A percentile compares a stretch with the other conserved stretches of the same genome.
phyloP scores from a whole-genome alignment of 2,329 filamentous ascomycete species.

The Juglanconis oblonga region DNA sequence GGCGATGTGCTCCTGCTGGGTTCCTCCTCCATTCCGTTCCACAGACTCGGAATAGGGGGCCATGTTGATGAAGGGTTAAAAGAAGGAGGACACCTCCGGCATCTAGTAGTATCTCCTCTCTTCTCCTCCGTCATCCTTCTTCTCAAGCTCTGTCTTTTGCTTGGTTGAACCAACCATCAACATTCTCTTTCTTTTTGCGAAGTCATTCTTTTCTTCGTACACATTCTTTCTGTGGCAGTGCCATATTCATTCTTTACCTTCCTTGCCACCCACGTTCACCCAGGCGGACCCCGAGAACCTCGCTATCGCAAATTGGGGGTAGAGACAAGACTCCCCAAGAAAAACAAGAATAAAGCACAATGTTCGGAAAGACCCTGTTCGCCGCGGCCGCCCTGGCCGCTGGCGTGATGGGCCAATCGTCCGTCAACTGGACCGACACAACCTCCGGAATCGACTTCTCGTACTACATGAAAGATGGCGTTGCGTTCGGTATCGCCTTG shows the following conservation, averaged over 20 bases:
- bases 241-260: constrained; percentile 13
- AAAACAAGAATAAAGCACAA: neutral
- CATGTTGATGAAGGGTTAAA: neutral
- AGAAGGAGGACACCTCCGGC: neutral
- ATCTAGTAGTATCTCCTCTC: neutral
- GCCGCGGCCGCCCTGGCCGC: constrained; percentile 16
- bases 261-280: neutral
- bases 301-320: neutral
- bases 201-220: constrained; percentile 17
- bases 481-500: constrained; percentile 45
- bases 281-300: constrained; percentile 5
- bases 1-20: neutral
- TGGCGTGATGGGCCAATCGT: constrained; percentile 12
- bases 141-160: constrained; percentile 11
- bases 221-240: constrained; percentile 19
- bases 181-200: constrained; percentile 12
- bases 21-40: neutral
- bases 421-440: constrained; percentile 13
- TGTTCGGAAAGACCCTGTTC: constrained; percentile 8
- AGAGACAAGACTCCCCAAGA: neutral
- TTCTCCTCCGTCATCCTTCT: constrained; percentile 1
- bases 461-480: constrained; percentile 15
- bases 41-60: neutral
- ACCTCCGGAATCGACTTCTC: constrained; percentile 17
- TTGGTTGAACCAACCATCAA: constrained; percentile 18